Base-by-base conservation (phyloP, 1,139 yeast species). In the Sugiyamaella japonica region DNA sequence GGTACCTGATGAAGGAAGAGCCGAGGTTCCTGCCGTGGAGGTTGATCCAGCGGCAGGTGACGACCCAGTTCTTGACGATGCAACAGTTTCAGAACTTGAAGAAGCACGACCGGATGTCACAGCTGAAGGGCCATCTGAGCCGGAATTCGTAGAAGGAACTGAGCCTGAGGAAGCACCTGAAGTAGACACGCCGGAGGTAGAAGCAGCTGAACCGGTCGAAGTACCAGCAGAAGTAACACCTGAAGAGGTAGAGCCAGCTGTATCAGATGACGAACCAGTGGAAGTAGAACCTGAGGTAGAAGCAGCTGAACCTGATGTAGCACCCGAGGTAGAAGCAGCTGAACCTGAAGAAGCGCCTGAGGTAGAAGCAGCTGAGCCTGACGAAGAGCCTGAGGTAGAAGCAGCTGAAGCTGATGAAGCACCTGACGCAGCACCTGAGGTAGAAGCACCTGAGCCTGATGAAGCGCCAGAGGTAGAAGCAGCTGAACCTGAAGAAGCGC, bases 31-130 rank as follows among this genome's bases (percentile, higher is more conserved):
- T 6, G 23, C 25, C 15, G 48, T 20, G 2, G 48, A 29, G 12
- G 8, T 12, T 8, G n/a, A 32, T 3, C 16, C n/a, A 34, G 16
- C 34, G 12, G 13, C 10, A 15, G 52, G 13, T 15, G 41, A 32
- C n/a, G n/a, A n/a, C n/a, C n/a, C n/a, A n/a, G n/a, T n/a, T n/a
- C n/a, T n/a, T n/a, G n/a, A n/a, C n/a, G n/a, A n/a, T n/a, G n/a
- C n/a, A 32, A 37, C 39, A 31, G 29, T 29, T 17, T 34, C 36
- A 23, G 53, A 31, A 9, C 9, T 28, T 8, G 53, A 10, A 40
- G 17, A 10, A 12, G 51, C 29, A 9, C 48, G 12, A 25, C 16
- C 13, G n/a, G 48, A 32, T n/a, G 20, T 9, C 3, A 15, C 47
- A 25, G 15, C 17, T 23, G 34, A 28, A 12, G 48, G 13, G 29